A percentile compares a stretch with the other conserved stretches of the same genome.
Evolutionary conservation across 345 rosid genomes (phyloP).

Genomic region (Nephelium lappaceum): DNA sequence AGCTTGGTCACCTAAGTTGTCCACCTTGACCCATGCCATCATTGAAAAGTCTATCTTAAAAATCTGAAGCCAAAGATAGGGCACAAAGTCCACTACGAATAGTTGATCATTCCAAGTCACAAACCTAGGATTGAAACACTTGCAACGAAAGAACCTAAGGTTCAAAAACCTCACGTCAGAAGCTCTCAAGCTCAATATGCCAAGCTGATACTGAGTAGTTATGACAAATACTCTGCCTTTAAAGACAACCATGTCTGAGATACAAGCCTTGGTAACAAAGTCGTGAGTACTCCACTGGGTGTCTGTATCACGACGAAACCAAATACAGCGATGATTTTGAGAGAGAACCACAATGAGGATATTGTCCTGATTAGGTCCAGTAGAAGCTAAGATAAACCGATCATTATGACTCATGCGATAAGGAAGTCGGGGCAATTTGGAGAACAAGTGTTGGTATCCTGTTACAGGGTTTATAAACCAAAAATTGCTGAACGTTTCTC

Average conservation of each 20-base stretch:
- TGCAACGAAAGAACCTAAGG: neutral
- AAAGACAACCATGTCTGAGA: conserved; percentile 1
- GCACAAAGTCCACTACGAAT: neutral
- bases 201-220: neutral
- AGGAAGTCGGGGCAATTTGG: neutral
- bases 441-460: neutral
- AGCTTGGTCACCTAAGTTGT: conserved; percentile 4
- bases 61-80: neutral
- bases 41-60: neutral
- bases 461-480: conserved; percentile 12
- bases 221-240: neutral
- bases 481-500: neutral
- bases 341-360: neutral
- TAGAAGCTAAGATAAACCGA: conserved; percentile 5
- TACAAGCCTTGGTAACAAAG: neutral
- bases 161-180: neutral
- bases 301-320: conserved; percentile 4
- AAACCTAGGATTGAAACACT: neutral
- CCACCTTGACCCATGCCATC: conserved; percentile 2
- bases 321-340: neutral
- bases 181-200: conserved; percentile 1
- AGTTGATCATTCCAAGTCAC: neutral
- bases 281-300: neutral
- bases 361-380: neutral
- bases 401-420: neutral